phyloP scores from a whole-genome alignment of 2,329 filamentous ascomycete genomes.

The Colletotrichum abscissum region DNA sequence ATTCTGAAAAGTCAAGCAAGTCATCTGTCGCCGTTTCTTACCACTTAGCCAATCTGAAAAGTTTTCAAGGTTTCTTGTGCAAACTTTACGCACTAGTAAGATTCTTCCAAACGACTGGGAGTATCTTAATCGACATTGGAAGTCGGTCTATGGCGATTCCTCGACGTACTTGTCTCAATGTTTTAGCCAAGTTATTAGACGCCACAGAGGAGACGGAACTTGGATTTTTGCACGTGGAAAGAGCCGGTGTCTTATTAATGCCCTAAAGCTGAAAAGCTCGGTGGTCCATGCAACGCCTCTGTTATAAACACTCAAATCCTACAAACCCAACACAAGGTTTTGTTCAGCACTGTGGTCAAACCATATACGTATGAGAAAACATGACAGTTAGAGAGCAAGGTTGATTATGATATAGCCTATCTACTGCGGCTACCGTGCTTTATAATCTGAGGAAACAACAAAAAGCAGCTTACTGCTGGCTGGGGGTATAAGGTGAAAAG shows the following conservation, averaged over 20 bases:
- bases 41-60: no score
- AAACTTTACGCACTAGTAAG: no score
- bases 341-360: conserved; percentile 7
- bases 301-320: not conserved
- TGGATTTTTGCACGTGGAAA: not conserved
- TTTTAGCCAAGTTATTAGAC: not conserved
- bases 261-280: not conserved
- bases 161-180: not conserved
- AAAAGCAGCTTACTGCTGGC: conserved; percentile 32
- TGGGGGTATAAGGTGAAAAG: conserved; percentile 32
- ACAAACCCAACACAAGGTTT: not conserved
- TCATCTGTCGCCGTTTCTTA: no score
- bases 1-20: no score
- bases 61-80: no score
- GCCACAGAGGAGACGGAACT: not conserved
- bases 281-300: not conserved
- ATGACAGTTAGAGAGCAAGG: not conserved
- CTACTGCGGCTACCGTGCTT: not conserved
- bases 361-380: not conserved
- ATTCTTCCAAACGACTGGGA: no score
- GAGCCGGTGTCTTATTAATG: not conserved
- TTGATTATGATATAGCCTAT: conserved; percentile 24
- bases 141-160: not conserved
- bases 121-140: no score
- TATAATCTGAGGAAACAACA: conserved; percentile 19